These are phyloP conservation scores for Fusarium sp. DNA, from an alignment of 2,329 filamentous ascomycete genomes.

Conservation along the genomic window DNA sequence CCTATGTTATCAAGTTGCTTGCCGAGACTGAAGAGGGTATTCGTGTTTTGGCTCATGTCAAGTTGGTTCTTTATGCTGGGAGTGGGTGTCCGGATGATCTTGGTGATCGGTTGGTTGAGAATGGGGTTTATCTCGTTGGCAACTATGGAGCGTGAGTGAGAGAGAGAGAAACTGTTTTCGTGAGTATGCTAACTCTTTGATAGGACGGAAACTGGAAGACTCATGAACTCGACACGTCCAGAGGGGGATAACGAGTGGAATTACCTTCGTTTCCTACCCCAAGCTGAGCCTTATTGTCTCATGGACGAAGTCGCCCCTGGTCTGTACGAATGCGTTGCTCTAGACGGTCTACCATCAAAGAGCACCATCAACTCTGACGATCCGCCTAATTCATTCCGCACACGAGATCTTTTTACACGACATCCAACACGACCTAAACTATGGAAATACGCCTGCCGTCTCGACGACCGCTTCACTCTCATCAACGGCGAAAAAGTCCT, in stretches of 20 bases:
- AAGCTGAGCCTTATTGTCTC: conserved; percentile 35
- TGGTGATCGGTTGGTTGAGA: conserved; percentile 62
- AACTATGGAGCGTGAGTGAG: conserved; percentile 66
- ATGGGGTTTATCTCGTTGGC: conserved; percentile 64
- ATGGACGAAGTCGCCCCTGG: conserved; percentile 45
- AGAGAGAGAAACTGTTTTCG: fast-evolving
- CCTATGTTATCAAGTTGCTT: conserved; percentile 72
- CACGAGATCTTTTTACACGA: conserved; percentile 55
- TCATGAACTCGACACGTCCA: conserved; percentile 42
- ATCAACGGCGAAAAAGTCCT: conserved; percentile 61
- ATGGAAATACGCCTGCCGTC: conserved; percentile 58
- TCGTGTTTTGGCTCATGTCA: conserved; percentile 54
- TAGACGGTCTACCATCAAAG: conserved; percentile 52
- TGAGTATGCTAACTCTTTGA: neutral
- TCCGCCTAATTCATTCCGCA: conserved; percentile 56
- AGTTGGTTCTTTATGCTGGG: conserved; percentile 67
- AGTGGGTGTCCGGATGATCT: conserved; percentile 69
- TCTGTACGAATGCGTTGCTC: conserved; percentile 51
- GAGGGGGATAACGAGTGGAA: conserved; percentile 44
- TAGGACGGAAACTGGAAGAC: conserved; percentile 43
- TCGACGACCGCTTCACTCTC: conserved; percentile 58
- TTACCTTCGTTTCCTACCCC: conserved; percentile 46
- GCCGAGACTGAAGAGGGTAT: conserved; percentile 68
- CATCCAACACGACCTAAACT: conserved; percentile 54
- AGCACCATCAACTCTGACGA: conserved; percentile 50